phyloP scores from a whole-genome alignment of 352 stramenopile species.

The Globisporangium lucens region DNA sequence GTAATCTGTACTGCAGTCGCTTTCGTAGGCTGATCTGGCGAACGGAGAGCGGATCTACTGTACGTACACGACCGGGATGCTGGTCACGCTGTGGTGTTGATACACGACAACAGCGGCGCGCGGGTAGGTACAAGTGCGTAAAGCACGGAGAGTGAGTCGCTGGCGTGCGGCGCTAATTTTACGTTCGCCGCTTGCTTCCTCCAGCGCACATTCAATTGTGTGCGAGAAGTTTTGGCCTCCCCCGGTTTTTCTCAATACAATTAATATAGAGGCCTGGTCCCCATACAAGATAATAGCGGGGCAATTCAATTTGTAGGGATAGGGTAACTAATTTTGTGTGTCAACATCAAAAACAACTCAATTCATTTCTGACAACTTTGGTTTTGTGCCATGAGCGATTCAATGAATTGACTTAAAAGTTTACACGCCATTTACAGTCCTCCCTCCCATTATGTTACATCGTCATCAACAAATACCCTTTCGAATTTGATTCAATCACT shows the following conservation, averaged over 20 bases:
- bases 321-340: not conserved
- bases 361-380: not conserved
- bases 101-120: not conserved
- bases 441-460: no score
- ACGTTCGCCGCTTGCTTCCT: constrained; percentile 1
- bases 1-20: not conserved
- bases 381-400: no score
- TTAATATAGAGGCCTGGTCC: not conserved
- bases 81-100: not conserved
- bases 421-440: no score
- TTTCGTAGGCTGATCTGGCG: not conserved
- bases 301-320: not conserved
- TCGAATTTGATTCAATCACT: no score
- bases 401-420: no score
- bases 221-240: not conserved
- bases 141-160: not conserved
- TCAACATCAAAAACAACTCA: no score
- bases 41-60: not conserved
- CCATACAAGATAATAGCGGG: not conserved
- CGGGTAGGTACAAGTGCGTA: not conserved
- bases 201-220: constrained; percentile 18
- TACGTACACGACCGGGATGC: not conserved
- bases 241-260: not conserved
- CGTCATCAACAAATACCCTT: no score
- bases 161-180: not conserved